phyloP scores from a whole-genome alignment of 768 basidiomycete genomes.

The Boletus tylopilopsis region DNA sequence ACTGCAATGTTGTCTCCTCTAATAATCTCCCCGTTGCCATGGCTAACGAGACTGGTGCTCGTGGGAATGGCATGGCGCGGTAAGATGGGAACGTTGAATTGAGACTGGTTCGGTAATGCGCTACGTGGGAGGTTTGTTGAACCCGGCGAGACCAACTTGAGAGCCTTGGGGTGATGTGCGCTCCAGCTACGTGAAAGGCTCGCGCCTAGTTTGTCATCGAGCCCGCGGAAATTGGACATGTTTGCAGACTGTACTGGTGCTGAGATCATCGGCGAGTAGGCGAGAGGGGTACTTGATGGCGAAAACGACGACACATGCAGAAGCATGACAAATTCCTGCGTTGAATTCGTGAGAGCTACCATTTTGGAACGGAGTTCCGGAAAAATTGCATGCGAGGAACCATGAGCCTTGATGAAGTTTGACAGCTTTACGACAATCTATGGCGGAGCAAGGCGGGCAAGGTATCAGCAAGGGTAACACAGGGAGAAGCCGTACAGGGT shows the following conservation, averaged over 20 bases:
- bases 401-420: slow-evolving; percentile 64
- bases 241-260: slow-evolving; percentile 22
- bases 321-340: slow-evolving; percentile 84
- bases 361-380: slow-evolving; percentile 64
- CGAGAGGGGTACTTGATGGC: slow-evolving; percentile 48
- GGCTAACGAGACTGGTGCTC: slow-evolving; percentile 2
- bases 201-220: slow-evolving; percentile 48
- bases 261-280: slow-evolving; percentile 56
- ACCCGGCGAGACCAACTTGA: slow-evolving; percentile 34
- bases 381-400: slow-evolving; percentile 52
- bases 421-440: slow-evolving; percentile 78
- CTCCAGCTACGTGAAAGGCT: slow-evolving; percentile 59
- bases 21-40: slow-evolving; percentile 14
- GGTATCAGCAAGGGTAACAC: slow-evolving; percentile 2
- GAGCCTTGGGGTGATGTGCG: slow-evolving; percentile 43
- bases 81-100: slow-evolving; percentile 40
- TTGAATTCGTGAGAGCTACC: slow-evolving; percentile 74
- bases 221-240: slow-evolving; percentile 16
- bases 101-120: slow-evolving; percentile 46
- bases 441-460: background rate
- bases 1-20: slow-evolving; percentile 17
- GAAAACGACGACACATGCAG: slow-evolving; percentile 83
- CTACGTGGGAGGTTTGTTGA: slow-evolving; percentile 45
- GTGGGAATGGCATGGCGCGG: slow-evolving; percentile 13
- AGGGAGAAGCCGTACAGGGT: background rate